Conservation (phyloP, 495 filamentous ascomycete species). For the Hypoxylon cercidicola region DNA sequence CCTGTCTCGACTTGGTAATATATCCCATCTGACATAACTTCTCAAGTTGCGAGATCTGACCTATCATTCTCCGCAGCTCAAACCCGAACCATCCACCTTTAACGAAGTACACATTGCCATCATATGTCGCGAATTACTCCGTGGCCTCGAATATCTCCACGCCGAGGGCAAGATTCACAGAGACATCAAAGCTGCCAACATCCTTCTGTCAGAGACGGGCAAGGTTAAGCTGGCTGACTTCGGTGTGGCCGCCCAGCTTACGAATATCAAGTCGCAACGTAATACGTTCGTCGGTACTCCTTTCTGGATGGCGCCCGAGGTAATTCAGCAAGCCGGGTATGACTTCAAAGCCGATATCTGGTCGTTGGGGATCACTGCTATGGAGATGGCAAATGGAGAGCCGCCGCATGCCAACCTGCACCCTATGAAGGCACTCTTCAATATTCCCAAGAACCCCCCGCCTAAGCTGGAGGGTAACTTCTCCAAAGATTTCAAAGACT, state of each 20-base stretch:
- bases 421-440: conserved; percentile 98
- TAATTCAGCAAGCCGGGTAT: conserved; percentile 96
- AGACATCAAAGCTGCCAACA: conserved; percentile 97
- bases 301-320: conserved; percentile 99
- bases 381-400: conserved; percentile 92
- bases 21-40: conserved; percentile 5
- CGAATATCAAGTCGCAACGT: conserved; percentile 96
- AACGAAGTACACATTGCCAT: conserved; percentile 93
- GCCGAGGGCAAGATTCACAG: conserved; percentile 95
- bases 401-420: conserved; percentile 91
- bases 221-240: conserved; percentile 98
- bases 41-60: conserved; percentile 23
- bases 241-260: conserved; percentile 94
- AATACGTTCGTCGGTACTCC: conserved; percentile 99
- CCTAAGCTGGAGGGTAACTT: conserved; percentile 88
- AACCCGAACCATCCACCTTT: conserved; percentile 93
- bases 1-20: conserved; percentile 86
- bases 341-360: conserved; percentile 98
- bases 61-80: conserved; percentile 69
- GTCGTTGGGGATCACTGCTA: conserved; percentile 95
- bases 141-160: conserved; percentile 93
- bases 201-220: conserved; percentile 85
- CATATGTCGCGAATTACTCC: conserved; percentile 88
- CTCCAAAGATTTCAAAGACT: conserved; percentile 92
- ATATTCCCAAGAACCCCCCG: conserved; percentile 91